Base-by-base conservation (phyloP, 228 moss, liverwort and hornwort species). In the Sphagnum fallax region DNA sequence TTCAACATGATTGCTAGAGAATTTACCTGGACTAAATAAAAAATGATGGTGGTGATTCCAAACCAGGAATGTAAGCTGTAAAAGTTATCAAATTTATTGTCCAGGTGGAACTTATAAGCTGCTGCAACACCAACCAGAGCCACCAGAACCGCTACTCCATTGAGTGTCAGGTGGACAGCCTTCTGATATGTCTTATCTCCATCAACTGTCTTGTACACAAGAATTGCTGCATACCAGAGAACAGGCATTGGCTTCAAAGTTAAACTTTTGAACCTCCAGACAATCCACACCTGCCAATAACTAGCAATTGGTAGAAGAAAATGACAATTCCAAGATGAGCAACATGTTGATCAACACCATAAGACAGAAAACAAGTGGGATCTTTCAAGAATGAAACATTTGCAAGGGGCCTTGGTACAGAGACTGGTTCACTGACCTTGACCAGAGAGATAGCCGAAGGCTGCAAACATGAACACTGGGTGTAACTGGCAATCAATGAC, bases 51-150 rank as follows among this genome's bases (percentile, higher is more conserved):
- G 49, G 68, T n/a, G 60, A 92, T 76, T 15, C 98, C 98, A 75
- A 98, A 75, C 98, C 98, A 98, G 10, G 98, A 98, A 73, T 98
- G 98, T 73, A 98, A 67, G 72, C 98, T 98, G 87, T 98, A 98
- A 78, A 93, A 93, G 70, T 98, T 98, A 32, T 87, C 73, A 57
- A 90, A 86, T 0, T 71, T 68, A 57, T 6, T 52, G n/a, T 83
- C 82, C 15, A 18, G 53, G 74, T 98, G 98, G 70, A 75, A 85
- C 65, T 90, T 89, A 75, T 80, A 84, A 5, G 98, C 98, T 63
- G 77, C 82, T 68, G 79, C 71, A 14, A 89, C 71, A 67, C 93
- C 98, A 63, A 93, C 66, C 8, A 93, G 70, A 14, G 72, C 87
- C 49, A 93, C 72, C 53, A 91, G 15, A 8, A 90, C 66, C 0